These are phyloP conservation scores for Ceratobasidium sp. DNA, from an alignment of 1,284 basidiomycete genomes.

Conservation along the genomic window DNA sequence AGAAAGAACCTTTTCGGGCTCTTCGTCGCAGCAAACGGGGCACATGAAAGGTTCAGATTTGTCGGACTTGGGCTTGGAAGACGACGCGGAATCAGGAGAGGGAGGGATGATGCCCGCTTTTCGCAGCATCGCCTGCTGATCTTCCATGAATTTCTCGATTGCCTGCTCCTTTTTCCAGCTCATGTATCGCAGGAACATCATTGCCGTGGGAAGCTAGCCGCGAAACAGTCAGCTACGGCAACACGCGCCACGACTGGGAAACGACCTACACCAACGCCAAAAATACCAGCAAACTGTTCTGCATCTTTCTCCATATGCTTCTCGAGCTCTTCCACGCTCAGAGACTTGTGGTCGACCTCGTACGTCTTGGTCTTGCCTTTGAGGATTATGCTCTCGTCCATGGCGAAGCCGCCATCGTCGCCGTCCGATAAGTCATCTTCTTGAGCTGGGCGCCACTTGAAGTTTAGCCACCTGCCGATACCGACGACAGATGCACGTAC, in stretches of 20 bases:
- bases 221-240: slow-evolving; percentile 32
- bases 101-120: slow-evolving; percentile 70
- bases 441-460: not conserved
- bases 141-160: slow-evolving; percentile 96
- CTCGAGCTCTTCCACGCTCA: slow-evolving; percentile 78
- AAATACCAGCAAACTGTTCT: slow-evolving; percentile 84
- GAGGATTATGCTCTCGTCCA: slow-evolving; percentile 52
- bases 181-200: slow-evolving; percentile 85
- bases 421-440: slow-evolving; percentile 49
- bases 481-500: not conserved
- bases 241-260: slow-evolving; percentile 47
- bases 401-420: slow-evolving; percentile 66
- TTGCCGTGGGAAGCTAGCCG: slow-evolving; percentile 64
- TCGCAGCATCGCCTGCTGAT: slow-evolving; percentile 73
- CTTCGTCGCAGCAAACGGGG: slow-evolving; percentile 90
- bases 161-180: slow-evolving; percentile 96
- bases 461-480: slow-evolving; percentile 19
- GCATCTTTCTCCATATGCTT: slow-evolving; percentile 80
- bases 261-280: slow-evolving; percentile 82
- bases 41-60: slow-evolving; percentile 74
- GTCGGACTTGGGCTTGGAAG: slow-evolving; percentile 50
- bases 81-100: slow-evolving; percentile 53
- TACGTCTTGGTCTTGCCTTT: slow-evolving; percentile 75
- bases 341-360: slow-evolving; percentile 80
- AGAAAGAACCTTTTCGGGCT: slow-evolving; percentile 65